Evolutionary conservation across 1,284 basidiomycete genomes (phyloP), one percentile per base, ranked within the genome.

Genomic region (Cutaneotrichosporon cutaneum): DNA sequence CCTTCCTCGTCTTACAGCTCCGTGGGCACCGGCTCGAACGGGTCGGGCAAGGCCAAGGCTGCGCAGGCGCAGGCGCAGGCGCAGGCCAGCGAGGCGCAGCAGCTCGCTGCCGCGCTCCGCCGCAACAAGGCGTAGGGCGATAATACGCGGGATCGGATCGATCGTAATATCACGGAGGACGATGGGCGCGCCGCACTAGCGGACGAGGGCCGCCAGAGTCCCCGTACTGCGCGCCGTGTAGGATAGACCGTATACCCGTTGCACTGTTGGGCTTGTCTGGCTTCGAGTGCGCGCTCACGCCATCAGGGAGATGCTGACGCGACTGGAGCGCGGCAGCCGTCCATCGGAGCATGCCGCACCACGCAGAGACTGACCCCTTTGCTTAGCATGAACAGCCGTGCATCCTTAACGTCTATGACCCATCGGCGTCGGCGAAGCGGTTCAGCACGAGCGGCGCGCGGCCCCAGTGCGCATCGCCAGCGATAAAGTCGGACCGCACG

Each of bases 401-500:
- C n/a, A n/a, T n/a, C n/a, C n/a, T n/a, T n/a, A n/a, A n/a, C n/a
- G n/a, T n/a, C n/a, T n/a, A n/a, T n/a, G n/a, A n/a, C n/a, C n/a
- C n/a, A n/a, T n/a, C n/a, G n/a, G n/a, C n/a, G n/a, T n/a, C n/a
- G n/a, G n/a, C 39, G 4, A 42, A 16, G 18, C 18, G 39, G 45
- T 87, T 87, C 13, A 81, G 69, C 35, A 73, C 70, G 10, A 85
- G 50, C 27, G 72, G 76, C 0, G 82, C 83, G 67, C 77, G 82
- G 5, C 81, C 81, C 86, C 86, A 87, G 67, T 87, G 86, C 64
- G 86, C 84, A 69, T 87, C 86, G 3, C 86, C 85, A 54, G 84
- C 79, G 66, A 87, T 86, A 65, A 87, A 87, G 72, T 87, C 85
- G 6, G 81, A 78, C 21, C 85, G 76, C n/a, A 88, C 86, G 4